phyloP scores from a whole-genome alignment of 352 stramenopile genomes.

The Bremia lactucae region DNA sequence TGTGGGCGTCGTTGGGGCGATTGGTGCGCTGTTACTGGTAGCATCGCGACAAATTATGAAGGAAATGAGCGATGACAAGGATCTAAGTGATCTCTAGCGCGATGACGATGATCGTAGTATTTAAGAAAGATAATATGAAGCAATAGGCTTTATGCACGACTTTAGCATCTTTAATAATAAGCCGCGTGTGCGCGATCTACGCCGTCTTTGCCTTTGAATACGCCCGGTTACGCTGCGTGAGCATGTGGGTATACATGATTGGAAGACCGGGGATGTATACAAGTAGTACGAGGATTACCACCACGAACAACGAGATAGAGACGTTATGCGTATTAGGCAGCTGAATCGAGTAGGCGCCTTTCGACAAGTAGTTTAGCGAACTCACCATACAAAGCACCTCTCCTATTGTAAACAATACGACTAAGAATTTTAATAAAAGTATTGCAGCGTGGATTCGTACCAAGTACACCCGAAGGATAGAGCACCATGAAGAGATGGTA shows the following conservation, averaged over 20 bases:
- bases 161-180: constrained; percentile 7
- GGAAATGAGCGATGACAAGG: constrained; percentile 28
- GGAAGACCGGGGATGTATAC: constrained; percentile 68
- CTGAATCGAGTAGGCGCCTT: constrained; percentile 57
- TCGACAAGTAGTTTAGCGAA: constrained; percentile 42
- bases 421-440: background rate
- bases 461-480: constrained; percentile 94
- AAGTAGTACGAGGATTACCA: constrained; percentile 59
- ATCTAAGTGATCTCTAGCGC: constrained; percentile 20
- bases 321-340: constrained; percentile 73
- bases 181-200: constrained; percentile 21
- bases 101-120: background rate
- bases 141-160: too few species aligned
- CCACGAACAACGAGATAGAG: constrained; percentile 56
- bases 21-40: constrained; percentile 37
- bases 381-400: constrained; percentile 74
- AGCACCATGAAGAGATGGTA: constrained; percentile 98
- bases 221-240: constrained; percentile 71
- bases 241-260: constrained; percentile 83
- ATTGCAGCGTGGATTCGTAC: constrained; percentile 35
- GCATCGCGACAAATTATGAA: constrained; percentile 49
- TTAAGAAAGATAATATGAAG: background rate
- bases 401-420: constrained; percentile 13
- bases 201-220: constrained; percentile 71
- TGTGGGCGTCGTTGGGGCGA: constrained; percentile 40